A percentile compares a stretch with the other conserved stretches of the same genome.
Conservation (phyloP, 2,329 filamentous ascomycete genomes). For the Clarireedia homoeocarpa region DNA sequence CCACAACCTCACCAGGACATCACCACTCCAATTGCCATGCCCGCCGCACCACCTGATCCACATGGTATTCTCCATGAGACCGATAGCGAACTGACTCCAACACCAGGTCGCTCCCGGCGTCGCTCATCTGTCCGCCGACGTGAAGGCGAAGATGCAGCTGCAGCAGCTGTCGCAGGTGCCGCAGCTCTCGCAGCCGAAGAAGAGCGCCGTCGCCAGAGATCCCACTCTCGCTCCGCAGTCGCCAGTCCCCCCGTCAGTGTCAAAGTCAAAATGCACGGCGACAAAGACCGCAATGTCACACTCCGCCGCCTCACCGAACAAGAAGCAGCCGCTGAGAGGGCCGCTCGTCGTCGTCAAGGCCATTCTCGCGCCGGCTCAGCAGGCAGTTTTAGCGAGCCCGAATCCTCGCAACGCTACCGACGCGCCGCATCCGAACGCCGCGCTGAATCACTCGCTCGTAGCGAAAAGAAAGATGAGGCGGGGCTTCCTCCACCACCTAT, state of each 20-base stretch:
- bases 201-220: constrained; percentile 29
- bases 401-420: constrained; percentile 47
- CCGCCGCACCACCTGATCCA: constrained; percentile 45
- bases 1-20: constrained; percentile 36
- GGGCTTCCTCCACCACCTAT: constrained; percentile 23
- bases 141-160: constrained; percentile 37
- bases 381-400: constrained; percentile 50
- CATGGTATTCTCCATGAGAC: constrained; percentile 35
- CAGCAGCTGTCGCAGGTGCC: constrained; percentile 38
- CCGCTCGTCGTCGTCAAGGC: constrained; percentile 27
- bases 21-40: constrained; percentile 39
- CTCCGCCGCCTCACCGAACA: constrained; percentile 53
- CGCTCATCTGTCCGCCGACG: constrained; percentile 40
- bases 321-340: constrained; percentile 40
- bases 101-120: constrained; percentile 32
- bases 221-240: constrained; percentile 22
- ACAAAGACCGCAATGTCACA: constrained; percentile 53
- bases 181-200: constrained; percentile 42
- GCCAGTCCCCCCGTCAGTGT: constrained; percentile 45
- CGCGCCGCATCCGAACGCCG: constrained; percentile 24
- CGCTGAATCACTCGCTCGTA: constrained; percentile 19
- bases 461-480: constrained; percentile 30
- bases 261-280: constrained; percentile 52
- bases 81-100: constrained; percentile 13
- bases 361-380: constrained; percentile 41